phyloP scores from a whole-genome alignment of 805 yeast species.

The Metschnikowia noctiluminum region DNA sequence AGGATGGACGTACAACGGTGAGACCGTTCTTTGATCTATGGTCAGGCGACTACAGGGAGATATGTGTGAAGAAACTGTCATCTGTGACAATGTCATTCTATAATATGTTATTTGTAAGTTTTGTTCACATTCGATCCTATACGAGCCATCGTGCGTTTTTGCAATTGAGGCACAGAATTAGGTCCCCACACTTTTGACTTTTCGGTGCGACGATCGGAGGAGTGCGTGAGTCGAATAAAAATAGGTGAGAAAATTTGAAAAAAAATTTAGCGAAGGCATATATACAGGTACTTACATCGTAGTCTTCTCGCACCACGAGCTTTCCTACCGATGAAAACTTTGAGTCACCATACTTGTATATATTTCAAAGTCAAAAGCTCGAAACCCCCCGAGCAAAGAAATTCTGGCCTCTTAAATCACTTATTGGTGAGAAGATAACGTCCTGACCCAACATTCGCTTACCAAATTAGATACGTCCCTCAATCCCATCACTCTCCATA shows the following conservation, averaged over 20 bases:
- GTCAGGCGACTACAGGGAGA: not conserved
- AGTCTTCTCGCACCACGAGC: constrained; percentile 6
- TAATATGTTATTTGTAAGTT: too few relatives aligned
- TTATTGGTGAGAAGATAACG: too few relatives aligned
- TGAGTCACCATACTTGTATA: not conserved
- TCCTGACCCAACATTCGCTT: not conserved
- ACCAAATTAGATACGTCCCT: too few relatives aligned
- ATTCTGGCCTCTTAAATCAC: not conserved
- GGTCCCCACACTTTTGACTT: too few relatives aligned
- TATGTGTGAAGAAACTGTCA: too few relatives aligned
- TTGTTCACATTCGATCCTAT: too few relatives aligned
- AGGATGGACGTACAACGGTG: constrained; percentile 96
- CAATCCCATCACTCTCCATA: not conserved
- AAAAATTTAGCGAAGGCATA: not conserved
- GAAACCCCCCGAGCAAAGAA: not conserved
- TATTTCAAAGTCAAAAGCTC: too few relatives aligned
- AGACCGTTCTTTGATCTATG: constrained; percentile 23
- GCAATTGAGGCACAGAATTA: too few relatives aligned
- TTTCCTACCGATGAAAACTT: constrained; percentile 6
- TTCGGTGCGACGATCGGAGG: constrained; percentile 9
- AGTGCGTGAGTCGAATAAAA: not conserved
- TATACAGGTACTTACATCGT: not conserved
- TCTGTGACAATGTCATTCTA: too few relatives aligned
- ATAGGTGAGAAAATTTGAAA: not conserved
- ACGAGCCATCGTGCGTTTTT: too few relatives aligned